Evolutionary conservation across 179 eudicot genomes (phyloP).

Genomic region (Vitellaria paradoxa): DNA sequence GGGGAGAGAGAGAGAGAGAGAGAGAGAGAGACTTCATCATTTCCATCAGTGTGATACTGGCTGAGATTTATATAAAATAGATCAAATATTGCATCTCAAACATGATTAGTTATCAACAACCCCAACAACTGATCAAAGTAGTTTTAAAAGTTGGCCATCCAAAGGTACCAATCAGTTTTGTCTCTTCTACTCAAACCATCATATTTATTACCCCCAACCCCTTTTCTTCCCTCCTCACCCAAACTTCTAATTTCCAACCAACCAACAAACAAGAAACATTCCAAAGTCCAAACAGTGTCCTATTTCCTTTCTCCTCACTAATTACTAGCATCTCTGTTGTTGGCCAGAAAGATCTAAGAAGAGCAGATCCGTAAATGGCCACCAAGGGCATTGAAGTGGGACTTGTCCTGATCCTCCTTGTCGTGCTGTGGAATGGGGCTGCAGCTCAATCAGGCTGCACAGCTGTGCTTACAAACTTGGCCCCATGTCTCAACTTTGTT

Average conservation of each 20-base stretch:
- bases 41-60: too few relatives aligned
- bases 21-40: too few relatives aligned
- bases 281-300: background rate
- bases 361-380: conserved; percentile 14
- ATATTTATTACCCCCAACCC: background rate
- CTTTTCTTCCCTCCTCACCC: conserved; percentile 4
- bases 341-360: too few relatives aligned
- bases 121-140: background rate
- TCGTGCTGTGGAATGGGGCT: conserved; percentile 17
- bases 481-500: conserved; percentile 35
- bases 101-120: conserved; percentile 4
- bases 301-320: too few relatives aligned
- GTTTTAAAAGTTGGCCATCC: conserved; percentile 13
- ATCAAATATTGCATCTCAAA: background rate
- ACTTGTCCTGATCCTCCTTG: conserved; percentile 13
- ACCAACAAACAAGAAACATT: background rate
- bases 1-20: too few relatives aligned
- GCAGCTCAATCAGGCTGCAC: conserved; percentile 38
- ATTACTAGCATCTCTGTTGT: background rate
- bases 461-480: conserved; percentile 19
- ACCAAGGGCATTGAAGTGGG: conserved; percentile 19
- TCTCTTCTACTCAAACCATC: background rate
- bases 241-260: conserved; percentile 14
- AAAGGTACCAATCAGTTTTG: background rate
- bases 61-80: background rate